Base-by-base conservation (phyloP, 1,139 yeast genomes). In the Pichia sp. region DNA sequence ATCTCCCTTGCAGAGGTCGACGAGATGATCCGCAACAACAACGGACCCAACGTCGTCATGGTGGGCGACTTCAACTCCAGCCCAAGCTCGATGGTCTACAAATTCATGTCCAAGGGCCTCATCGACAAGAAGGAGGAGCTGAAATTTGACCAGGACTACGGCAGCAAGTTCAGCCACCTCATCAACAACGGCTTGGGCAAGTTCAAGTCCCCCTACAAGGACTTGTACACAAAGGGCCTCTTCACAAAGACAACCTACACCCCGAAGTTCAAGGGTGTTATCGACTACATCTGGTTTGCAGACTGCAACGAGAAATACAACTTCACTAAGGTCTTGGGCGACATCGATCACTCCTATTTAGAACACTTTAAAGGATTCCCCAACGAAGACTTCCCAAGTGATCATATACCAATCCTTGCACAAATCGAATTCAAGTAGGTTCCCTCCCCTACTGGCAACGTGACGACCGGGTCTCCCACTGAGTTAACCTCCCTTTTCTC, bases 201-300 rank as follows among this genome's bases (percentile, higher is more conserved):
- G 12, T 60, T 68, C 48, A 55, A 50, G 23, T 65, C 70, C 2
- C 63, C 70, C 1, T 67, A 67, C 48, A 57, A 60, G 39, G 50
- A 57, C 1, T 55, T 63, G 21, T 66, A 59, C 43, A 58, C 59
- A 12, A 31, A 53, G 2, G 54, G 58, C 1, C 18, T 48, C 21
- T 74, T 78, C 52, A 68, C 66, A 8, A 72, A 76, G 57, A 79
- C 85, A 0, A 78, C 82, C 47, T 79, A 72, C 59, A 76, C 84
- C 0, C 72, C 72, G 8, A 72, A 75, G 52, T 66, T 76, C 49
- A 74, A 75, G 46, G 80, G 76, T 12, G 74, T 79, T 1, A 76
- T 81, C 49, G 85, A 80, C 60, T 82, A 80, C 61, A 75, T 80
- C n/a, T 80, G 83, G 82, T 76, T 70, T 57, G 76, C 76, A 53